Conservation (phyloP, 2,329 filamentous ascomycete genomes). For the Zelopaecilomyces penicillatus region DNA sequence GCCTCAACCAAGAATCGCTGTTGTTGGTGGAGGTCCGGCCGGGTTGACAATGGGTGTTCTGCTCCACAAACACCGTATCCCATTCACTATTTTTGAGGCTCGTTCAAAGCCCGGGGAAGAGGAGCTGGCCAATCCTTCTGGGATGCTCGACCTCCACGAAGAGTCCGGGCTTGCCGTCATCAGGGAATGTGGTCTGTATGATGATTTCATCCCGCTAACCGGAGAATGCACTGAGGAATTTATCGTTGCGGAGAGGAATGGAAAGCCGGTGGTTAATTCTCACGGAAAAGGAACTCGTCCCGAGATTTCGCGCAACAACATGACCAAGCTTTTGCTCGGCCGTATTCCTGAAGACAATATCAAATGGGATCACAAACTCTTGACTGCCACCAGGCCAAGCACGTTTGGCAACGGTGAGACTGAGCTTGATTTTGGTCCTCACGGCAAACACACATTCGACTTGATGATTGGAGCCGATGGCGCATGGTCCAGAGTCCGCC, state of each 20-base stretch:
- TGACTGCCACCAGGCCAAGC: conserved; percentile 8
- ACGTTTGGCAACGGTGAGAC: conserved; percentile 1
- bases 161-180: conserved; percentile 36
- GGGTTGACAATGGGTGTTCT: conserved; percentile 40
- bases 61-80: conserved; percentile 30
- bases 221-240: conserved; percentile 16
- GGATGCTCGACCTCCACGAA: conserved; percentile 42
- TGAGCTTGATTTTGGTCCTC: conserved; percentile 15
- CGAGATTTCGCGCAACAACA: conserved; percentile 29
- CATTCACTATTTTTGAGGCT: conserved; percentile 27
- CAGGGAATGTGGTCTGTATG: conserved; percentile 33
- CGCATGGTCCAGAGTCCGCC: conserved; percentile 23
- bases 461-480: conserved; percentile 14
- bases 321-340: conserved; percentile 26
- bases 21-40: conserved; percentile 36
- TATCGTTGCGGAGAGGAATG: conserved; percentile 18
- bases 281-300: conserved; percentile 20
- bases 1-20: conserved; percentile 27
- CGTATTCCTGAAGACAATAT: conserved; percentile 24
- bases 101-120: conserved; percentile 18
- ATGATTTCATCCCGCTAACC: conserved; percentile 33
- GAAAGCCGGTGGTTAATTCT: conserved; percentile 14
- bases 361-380: conserved; percentile 30
- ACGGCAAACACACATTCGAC: conserved; percentile 9
- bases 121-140: conserved; percentile 22